Evolutionary conservation across 306 rosid genomes (phyloP), one percentile per base, ranked within the genome.

Genomic region (Sicyos baderoa): DNA sequence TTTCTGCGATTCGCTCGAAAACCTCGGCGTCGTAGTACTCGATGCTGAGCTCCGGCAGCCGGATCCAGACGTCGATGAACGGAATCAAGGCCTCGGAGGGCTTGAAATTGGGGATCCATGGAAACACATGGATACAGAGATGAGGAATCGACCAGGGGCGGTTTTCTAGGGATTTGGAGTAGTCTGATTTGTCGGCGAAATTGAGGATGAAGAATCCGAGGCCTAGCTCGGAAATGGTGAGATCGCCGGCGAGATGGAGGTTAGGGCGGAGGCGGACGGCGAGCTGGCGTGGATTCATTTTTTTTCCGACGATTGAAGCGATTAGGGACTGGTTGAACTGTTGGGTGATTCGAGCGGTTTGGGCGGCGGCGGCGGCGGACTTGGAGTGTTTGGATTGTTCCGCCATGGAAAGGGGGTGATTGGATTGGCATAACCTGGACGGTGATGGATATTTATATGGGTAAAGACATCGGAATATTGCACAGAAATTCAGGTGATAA

Each of bases 21-120:
- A 64, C 6, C 11, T 64, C 70, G 18, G 6, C 7, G 49, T 64
- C 35, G 53, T 44, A 64, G 6, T 40, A 44, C 54, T 64, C 70
- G 18, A 64, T 44, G 4, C 35, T 5, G 35, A 64, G 70, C 53
- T 64, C 70, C 54, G 37, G 70, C 6, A 64, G 53, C 0, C 70
- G 70, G 18, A 64, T 44, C 70, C 70, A 64, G 8, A 64, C 54
- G 11, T 64, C 70, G 13, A 42, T 14, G 6, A 11, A 6, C 5
- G 54, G 11, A 42, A 64, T 12, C 1, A 14, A 4, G 23, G 72
- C 45, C 21, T 68, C 25, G 8, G 72, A 68, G 16, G 72, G 72
- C 21, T 49, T 49, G 45, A 68, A 68, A 50, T 68, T 49, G 9
- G 58, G 72, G 14, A 6, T 23, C 72, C 72, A 68, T 49, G 57